phyloP scores from a whole-genome alignment of 352 stramenopile species.

The Phytophthora melonis region DNA sequence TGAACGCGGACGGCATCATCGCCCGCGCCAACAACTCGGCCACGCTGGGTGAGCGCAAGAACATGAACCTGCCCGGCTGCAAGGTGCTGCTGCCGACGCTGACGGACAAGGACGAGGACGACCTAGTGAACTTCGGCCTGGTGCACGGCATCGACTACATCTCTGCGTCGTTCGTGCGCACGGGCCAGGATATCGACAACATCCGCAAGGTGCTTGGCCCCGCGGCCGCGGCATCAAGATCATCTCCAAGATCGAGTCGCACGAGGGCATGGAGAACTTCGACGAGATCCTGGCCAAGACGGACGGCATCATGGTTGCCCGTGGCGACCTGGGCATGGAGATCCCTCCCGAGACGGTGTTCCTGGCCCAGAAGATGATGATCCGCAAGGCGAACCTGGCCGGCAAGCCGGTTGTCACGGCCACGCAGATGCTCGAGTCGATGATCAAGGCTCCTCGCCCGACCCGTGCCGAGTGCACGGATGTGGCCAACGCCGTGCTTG shows the following conservation, averaged over 20 bases:
- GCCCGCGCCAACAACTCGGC: conserved; percentile 76
- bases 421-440: conserved; percentile 99
- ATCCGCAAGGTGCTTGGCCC: conserved; percentile 90
- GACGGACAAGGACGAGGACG: conserved; percentile 92
- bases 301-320: conserved; percentile 98
- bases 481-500: no score
- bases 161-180: conserved; percentile 97
- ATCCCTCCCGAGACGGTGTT: conserved; percentile 98
- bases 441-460: conserved; percentile 75
- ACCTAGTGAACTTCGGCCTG: conserved; percentile 95
- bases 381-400: conserved; percentile 93
- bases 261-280: conserved; percentile 95
- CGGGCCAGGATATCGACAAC: conserved; percentile 95
- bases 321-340: conserved; percentile 98
- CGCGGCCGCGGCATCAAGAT: conserved; percentile 91
- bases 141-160: conserved; percentile 97
- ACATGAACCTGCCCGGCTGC: conserved; percentile 95
- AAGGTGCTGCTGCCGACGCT: conserved; percentile 91
- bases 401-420: conserved; percentile 98
- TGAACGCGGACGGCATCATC: conserved; percentile 74
- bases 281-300: conserved; percentile 96
- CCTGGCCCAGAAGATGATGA: conserved; percentile 98
- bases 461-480: no score
- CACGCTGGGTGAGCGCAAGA: conserved; percentile 92
- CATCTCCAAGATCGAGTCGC: conserved; percentile 98